Evolutionary conservation across 495 filamentous ascomycete genomes (phyloP).

Genomic region (Hyaloscypha variabilis): DNA sequence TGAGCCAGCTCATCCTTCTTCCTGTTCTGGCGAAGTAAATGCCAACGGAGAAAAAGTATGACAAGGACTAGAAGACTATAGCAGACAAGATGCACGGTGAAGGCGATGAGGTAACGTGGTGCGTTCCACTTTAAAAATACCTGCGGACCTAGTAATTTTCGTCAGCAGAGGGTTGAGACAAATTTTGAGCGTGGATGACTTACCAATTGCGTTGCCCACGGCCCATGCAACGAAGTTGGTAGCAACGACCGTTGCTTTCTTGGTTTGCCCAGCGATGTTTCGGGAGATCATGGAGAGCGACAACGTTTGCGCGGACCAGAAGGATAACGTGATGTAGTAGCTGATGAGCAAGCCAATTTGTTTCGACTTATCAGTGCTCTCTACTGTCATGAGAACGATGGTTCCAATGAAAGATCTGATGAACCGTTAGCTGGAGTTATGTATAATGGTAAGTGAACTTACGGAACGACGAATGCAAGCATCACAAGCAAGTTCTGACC

Average conservation of each 20-base stretch:
- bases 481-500: constrained; percentile 67
- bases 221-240: constrained; percentile 23
- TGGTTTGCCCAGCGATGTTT: constrained; percentile 30
- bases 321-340: constrained; percentile 57
- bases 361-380: constrained; percentile 43
- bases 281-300: constrained; percentile 46
- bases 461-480: constrained; percentile 39
- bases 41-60: constrained; percentile 62
- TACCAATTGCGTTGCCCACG: constrained; percentile 24
- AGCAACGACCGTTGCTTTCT: constrained; percentile 25
- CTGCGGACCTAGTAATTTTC: constrained; percentile 19
- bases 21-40: constrained; percentile 60
- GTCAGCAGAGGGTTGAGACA: neutral
- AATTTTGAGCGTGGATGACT: neutral
- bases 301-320: constrained; percentile 59
- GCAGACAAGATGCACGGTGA: constrained; percentile 67
- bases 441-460: neutral
- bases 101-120: constrained; percentile 67
- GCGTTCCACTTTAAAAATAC: constrained; percentile 31
- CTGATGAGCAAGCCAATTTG: constrained; percentile 52
- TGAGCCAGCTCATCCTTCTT: constrained; percentile 49
- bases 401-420: constrained; percentile 51
- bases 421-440: neutral
- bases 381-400: constrained; percentile 55
- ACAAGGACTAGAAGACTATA: constrained; percentile 57